phyloP scores from a whole-genome alignment of 208 protist species.

The Balamuthia mandrillaris region DNA sequence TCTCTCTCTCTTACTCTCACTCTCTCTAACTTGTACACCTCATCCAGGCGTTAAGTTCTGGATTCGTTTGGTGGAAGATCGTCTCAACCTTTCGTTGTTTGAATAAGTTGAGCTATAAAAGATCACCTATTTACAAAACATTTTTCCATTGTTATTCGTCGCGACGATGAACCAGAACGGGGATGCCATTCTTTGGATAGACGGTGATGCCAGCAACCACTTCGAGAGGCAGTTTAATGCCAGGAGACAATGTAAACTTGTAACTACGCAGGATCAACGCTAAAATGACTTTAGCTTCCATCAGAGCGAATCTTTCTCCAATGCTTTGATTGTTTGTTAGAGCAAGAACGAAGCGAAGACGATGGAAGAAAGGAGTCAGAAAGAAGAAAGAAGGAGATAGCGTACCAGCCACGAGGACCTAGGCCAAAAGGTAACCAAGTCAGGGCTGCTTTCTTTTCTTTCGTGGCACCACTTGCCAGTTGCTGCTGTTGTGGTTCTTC shows the following conservation, averaged over 20 bases:
- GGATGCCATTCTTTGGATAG: conserved; percentile 23
- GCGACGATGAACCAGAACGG: background rate
- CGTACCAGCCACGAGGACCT: conserved; percentile 4
- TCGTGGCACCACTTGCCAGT: background rate
- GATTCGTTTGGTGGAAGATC: conserved; percentile 49
- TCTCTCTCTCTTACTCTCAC: too few relatives aligned
- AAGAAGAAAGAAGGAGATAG: background rate
- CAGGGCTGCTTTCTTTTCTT: background rate
- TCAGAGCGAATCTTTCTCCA: background rate
- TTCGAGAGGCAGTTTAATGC: conserved; percentile 13
- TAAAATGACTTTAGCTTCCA: conserved; percentile 3
- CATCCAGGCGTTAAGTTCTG: conserved; percentile 40
- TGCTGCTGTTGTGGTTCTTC: background rate
- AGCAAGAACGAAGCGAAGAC: too few relatives aligned
- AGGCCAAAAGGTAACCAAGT: conserved; percentile 4
- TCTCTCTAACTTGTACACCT: too few relatives aligned
- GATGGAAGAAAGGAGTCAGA: background rate
- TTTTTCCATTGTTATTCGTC: too few relatives aligned
- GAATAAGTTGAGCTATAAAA: too few relatives aligned
- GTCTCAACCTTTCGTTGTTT: conserved; percentile 38
- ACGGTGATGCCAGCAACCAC: background rate
- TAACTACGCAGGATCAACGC: background rate
- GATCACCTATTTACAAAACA: too few relatives aligned
- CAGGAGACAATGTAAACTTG: background rate
- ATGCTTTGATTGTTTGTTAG: background rate